A percentile compares a stretch with the other conserved stretches of the same genome.
These are phyloP conservation scores for Wickerhamiella musiphila DNA, from an alignment of 805 yeast genomes.

Conservation along the genomic window DNA sequence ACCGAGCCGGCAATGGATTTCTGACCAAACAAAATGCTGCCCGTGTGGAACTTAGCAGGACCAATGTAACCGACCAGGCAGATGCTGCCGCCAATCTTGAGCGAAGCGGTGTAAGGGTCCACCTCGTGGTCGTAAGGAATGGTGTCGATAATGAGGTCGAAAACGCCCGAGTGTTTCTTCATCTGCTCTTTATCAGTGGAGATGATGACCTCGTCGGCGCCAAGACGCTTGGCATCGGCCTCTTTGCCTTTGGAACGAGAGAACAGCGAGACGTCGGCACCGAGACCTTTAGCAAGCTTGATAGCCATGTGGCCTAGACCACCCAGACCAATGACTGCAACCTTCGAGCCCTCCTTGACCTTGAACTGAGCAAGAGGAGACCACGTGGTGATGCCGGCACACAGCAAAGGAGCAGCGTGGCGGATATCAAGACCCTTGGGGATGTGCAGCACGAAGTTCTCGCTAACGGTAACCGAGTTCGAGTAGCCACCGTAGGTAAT, in stretches of 20 bases:
- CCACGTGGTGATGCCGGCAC: slow-evolving; percentile 87
- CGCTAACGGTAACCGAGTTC: slow-evolving; percentile 79
- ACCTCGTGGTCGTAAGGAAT: slow-evolving; percentile 34
- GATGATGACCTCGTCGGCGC: slow-evolving; percentile 39
- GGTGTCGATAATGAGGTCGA: slow-evolving; percentile 40
- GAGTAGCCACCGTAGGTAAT: slow-evolving; percentile 86
- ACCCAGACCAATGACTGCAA: slow-evolving; percentile 62
- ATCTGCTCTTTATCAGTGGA: slow-evolving; percentile 28
- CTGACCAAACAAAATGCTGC: slow-evolving; percentile 29
- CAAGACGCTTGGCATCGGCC: slow-evolving; percentile 35
- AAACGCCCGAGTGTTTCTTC: slow-evolving; percentile 18
- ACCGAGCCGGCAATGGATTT: slow-evolving; percentile 28
- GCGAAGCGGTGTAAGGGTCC: slow-evolving; percentile 29
- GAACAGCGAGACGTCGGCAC: slow-evolving; percentile 42
- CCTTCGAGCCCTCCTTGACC: slow-evolving; percentile 55
- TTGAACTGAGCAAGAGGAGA: slow-evolving; percentile 74
- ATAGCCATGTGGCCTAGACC: slow-evolving; percentile 61
- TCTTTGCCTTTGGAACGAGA: slow-evolving; percentile 36
- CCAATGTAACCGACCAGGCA: slow-evolving; percentile 52
- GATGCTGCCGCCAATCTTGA: slow-evolving; percentile 43
- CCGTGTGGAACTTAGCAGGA: slow-evolving; percentile 31
- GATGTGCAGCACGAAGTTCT: slow-evolving; percentile 67
- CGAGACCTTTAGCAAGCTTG: slow-evolving; percentile 54
- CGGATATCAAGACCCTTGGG: slow-evolving; percentile 64
- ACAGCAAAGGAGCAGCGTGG: slow-evolving; percentile 60